Evolutionary conservation across 2,329 filamentous ascomycete genomes (phyloP), one percentile per base, ranked within the genome.

Genomic region (Fusarium sublunatum): DNA sequence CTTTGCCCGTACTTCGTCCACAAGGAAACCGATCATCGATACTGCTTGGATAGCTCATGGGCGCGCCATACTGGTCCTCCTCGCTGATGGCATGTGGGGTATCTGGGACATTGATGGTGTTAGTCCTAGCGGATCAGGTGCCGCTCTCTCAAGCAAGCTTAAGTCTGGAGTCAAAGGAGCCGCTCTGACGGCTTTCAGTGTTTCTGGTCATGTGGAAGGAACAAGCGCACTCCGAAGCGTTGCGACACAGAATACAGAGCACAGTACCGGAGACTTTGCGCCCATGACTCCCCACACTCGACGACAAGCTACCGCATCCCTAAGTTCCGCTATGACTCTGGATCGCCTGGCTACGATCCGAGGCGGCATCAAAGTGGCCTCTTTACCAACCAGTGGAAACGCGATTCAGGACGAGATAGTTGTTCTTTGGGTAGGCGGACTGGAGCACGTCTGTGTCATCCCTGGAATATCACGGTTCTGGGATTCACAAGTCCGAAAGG

Each of bases 71-170:
- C 75, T 89, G 36, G 79, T 80, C 1, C 77, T 89, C 3, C 76
- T 89, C 4, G 83, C 83, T 1, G 87, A 89, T 65, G 87, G 87
- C 7, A 86, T 87, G 71, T 89, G 87, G 87, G 87, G 86, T 12
- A 83, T 89, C 31, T 89, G 87, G 87, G 87, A 89, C 66, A 80
- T 89, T 40, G 85, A 88, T 60, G 84, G 86, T 7, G 79, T 79
- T 28, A 83, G 82, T 35, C 83, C 85, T 2, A 72, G 80, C 32
- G 68, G 71, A 11, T 60, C 75, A 10, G 73, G 79, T 43, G 72
- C 79, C 55, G 72, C 78, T 0, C 72, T 86, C 5, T 79, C 85
- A 24, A 81, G 78, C 36, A 84, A 81, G 64, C 75, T 83, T 29
- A 79, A 79, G 53, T 75, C 80, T 44, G 84, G 84, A 6, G 78